A percentile compares a stretch with the other conserved stretches of the same genome.
phyloP scores from a whole-genome alignment of 306 rosid genomes.

The Rosa multiflora region DNA sequence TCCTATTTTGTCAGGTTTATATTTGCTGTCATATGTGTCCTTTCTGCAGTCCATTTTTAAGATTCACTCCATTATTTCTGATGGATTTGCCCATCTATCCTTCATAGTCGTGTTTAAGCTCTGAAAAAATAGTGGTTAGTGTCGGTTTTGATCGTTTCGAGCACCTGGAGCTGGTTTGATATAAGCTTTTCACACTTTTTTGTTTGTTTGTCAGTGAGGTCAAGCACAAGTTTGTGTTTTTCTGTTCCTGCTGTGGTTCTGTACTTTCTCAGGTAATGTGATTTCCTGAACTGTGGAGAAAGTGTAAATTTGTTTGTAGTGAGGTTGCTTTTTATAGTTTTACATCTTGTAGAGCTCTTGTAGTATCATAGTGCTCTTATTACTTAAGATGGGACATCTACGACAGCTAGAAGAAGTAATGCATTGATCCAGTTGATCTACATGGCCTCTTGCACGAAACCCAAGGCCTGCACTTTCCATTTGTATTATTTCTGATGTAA shows the following conservation, averaged over 20 bases:
- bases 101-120: neutral
- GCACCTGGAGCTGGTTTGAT: neutral
- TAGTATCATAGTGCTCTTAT: neutral
- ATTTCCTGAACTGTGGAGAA: neutral
- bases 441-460: slow-evolving; percentile 14
- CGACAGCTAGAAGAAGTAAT: neutral
- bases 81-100: neutral
- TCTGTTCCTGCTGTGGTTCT: neutral
- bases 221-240: neutral
- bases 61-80: slow-evolving; percentile 24
- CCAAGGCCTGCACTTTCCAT: neutral
- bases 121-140: neutral
- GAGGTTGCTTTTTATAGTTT: neutral
- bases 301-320: slow-evolving; percentile 5
- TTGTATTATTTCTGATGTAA: slow-evolving; percentile 28
- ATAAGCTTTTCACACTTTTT: neutral
- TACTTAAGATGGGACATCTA: slow-evolving; percentile 1
- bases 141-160: neutral
- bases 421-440: slow-evolving; percentile 3
- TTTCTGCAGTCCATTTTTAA: slow-evolving; percentile 25
- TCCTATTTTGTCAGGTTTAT: slow-evolving; percentile 27
- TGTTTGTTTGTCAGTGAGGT: neutral
- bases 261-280: neutral
- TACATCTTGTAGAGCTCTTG: slow-evolving; percentile 14
- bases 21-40: slow-evolving; percentile 30